Evolutionary conservation across 331 rosid genomes (phyloP), one percentile per base, ranked within the genome.

Genomic region (Prunus yedoensis): DNA sequence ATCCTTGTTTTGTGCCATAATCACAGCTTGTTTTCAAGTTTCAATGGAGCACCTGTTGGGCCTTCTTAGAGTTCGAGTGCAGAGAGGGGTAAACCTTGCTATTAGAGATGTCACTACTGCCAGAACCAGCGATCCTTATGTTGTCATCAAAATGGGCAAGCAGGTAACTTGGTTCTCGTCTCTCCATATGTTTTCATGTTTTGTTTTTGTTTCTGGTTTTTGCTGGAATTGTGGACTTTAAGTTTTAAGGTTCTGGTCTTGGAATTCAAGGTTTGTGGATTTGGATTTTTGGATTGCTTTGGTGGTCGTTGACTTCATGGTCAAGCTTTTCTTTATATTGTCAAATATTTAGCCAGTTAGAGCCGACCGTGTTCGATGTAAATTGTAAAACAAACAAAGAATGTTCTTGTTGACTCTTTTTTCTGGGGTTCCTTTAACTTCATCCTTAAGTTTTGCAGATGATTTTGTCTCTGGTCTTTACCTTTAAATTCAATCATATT

Each of bases 41-140:
- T 35, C 50, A 25, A 91, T 91, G 97, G 97, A 91, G 68, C 74
- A 84, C 57, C 70, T 86, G 25, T 30, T 91, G 86, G 97, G 97
- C 51, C 80, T 91, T 78, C 91, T 91, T 10, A 82, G 88, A 84
- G 70, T 91, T 81, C 92, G 53, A 69, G 83, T 91, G 15, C 73
- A 78, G 3, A 91, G 52, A 79, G 97, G 97, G 2, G 83, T 62
- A 38, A 85, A 89, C 77, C 97, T 91, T 21, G 97, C 96, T 8
- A 9, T 91, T 25, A 88, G 97, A 70, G 97, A 91, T 77, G 87
- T 85, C 8, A n/a, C n/a, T n/a, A 38, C 43, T 38, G 43, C 43
- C 43, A 59, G 25, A 1, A 89, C 88, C 81, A 91, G 97, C 20
- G 97, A 91, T 41, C 97, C 97, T 64, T 91, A 91, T 66, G 86